Conservation (phyloP, 2,329 filamentous ascomycete genomes). For the Ophiostoma sp. region DNA sequence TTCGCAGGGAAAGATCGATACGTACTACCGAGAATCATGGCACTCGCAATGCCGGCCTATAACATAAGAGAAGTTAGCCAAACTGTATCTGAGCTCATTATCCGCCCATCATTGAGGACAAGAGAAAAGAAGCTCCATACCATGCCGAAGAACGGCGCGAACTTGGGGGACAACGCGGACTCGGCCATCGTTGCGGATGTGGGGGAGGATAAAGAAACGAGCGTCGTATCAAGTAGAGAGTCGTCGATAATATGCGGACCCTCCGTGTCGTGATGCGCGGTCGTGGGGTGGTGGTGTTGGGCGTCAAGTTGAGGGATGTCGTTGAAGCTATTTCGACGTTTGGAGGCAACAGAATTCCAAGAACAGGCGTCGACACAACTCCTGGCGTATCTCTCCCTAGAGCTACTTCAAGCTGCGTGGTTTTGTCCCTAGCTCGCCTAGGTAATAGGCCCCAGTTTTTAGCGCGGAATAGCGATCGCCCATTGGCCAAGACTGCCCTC, state of each 20-base stretch:
- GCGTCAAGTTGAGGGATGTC: not conserved
- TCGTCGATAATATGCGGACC: not conserved
- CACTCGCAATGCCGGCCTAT: slow-evolving; percentile 74
- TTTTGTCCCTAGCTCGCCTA: slow-evolving; percentile 11
- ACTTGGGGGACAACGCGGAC: slow-evolving; percentile 69
- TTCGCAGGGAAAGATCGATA: slow-evolving; percentile 26
- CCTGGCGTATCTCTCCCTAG: slow-evolving; percentile 13
- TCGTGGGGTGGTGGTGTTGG: slow-evolving; percentile 2
- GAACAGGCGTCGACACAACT: not conserved
- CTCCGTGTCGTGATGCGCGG: not conserved
- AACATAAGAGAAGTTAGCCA: not conserved
- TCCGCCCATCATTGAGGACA: not conserved
- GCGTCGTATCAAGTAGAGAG: not conserved
- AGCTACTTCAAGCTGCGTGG: slow-evolving; percentile 24
- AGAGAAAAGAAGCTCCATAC: slow-evolving; percentile 52
- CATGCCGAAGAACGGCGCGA: slow-evolving; percentile 87
- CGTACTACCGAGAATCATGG: slow-evolving; percentile 84
- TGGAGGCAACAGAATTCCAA: slow-evolving; percentile 18
- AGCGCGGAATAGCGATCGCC: not conserved
- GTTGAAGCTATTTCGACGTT: slow-evolving; percentile 22
- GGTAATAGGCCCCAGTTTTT: not conserved
- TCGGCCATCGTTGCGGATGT: slow-evolving; percentile 42
- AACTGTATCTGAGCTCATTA: not conserved
- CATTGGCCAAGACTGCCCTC: not conserved
- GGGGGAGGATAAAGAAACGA: not conserved